Base-by-base conservation (phyloP, 306 rosid species). In the Senna siamea region DNA sequence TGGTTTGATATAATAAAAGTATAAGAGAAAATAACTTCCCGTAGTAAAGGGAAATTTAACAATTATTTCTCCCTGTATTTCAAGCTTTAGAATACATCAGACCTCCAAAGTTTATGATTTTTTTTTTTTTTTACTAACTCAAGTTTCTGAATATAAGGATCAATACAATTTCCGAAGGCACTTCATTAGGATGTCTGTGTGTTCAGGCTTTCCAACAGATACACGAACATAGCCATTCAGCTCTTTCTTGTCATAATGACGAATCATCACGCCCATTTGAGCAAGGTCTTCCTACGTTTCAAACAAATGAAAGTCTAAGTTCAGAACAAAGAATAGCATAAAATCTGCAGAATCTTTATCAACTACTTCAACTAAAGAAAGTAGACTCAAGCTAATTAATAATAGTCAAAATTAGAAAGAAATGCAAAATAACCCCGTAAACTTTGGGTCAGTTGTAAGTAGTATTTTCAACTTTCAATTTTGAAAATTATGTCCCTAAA, bases 151-250 rank as follows among this genome's bases (percentile, higher is more conserved):
- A 41, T 44, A 56, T 23, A 28, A 13, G 71, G 48, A 61, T 70
- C 75, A 86, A 4, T 66, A 76, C 11, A 91, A 17, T 66, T 62
- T 76, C 72, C 78, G 63, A 32, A 94, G 92, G 86, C 96, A 82
- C 74, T 87, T 75, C 80, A 94, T 89, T 53, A 94, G 79, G 19
- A 76, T 53, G 19, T 87, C 89, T 5, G 97, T 92, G 62, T 94
- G 97, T 64, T 94, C 96, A 35, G 99, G 96, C 90, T 94, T 94
- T 74, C 99, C 97, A 15, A 93, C 97, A 14, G 99, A 88, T 68
- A 94, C 84, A 0, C 96, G 96, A 67, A 92, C 96, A 32, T 89
- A 94, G 4, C 99, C 97, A 59, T 76, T 90, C 74, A 94, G 81
- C 82, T 94, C 99, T 79, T 88, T 94, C 32, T 82, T 94, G 87